Conservation (phyloP, 129 eudicot species). For the Tagetes patula region DNA sequence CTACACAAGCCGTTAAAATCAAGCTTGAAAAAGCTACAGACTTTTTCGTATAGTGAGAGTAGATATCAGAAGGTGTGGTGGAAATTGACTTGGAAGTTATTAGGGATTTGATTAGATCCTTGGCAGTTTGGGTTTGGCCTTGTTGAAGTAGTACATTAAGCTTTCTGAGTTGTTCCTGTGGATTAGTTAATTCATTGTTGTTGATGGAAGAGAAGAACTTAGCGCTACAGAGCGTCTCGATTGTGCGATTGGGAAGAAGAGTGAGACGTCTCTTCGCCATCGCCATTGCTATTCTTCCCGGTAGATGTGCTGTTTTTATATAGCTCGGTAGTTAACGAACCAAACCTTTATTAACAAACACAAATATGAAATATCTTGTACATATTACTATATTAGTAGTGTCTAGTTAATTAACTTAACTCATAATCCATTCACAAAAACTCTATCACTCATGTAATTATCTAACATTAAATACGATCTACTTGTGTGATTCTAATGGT, state of each 20-base stretch:
- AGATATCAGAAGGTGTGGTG: conserved; percentile 27
- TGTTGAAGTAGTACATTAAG: conserved; percentile 28
- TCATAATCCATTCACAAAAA: no score
- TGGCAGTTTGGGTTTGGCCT: conserved; percentile 30
- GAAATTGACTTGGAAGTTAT: conserved; percentile 18
- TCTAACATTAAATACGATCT: not conserved
- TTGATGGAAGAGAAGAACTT: conserved; percentile 15
- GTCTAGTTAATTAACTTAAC: no score
- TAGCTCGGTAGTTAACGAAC: no score
- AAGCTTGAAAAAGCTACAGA: conserved; percentile 16
- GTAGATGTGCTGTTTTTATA: no score
- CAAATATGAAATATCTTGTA: no score
- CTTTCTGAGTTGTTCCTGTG: conserved; percentile 19
- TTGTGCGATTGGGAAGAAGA: conserved; percentile 13
- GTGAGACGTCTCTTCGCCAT: conserved; percentile 21
- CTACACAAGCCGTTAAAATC: conserved; percentile 23
- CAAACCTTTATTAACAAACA: no score
- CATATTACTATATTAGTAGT: no score
- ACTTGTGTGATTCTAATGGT: not conserved
- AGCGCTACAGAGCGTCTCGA: conserved; percentile 6
- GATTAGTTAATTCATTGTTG: conserved; percentile 6
- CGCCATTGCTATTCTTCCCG: not conserved
- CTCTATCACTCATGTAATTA: not conserved
- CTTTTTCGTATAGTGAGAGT: not conserved
- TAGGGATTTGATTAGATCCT: conserved; percentile 29